A percentile compares a stretch with the other conserved stretches of the same genome.
These are phyloP conservation scores for Calvatia gigantea DNA, from an alignment of 768 basidiomycete species.

Conservation along the genomic window DNA sequence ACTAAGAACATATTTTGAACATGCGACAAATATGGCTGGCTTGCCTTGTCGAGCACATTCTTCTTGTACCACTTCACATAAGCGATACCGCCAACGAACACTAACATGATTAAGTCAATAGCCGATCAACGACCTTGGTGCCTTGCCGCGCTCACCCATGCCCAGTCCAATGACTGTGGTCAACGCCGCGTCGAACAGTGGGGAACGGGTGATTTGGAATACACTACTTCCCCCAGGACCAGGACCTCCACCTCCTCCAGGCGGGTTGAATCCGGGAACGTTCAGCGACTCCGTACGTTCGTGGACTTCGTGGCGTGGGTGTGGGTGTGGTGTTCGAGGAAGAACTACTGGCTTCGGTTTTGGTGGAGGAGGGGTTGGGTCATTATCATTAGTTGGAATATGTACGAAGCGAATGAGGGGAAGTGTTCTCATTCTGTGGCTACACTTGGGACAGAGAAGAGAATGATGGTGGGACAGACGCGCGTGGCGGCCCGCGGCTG, in stretches of 20 bases:
- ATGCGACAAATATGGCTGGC: constrained; percentile 1
- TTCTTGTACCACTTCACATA: constrained; percentile 82
- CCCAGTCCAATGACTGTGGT: constrained; percentile 61
- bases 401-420: neutral
- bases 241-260: constrained; percentile 30
- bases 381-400: constrained; percentile 1
- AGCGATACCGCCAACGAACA: constrained; percentile 67
- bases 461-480: neutral
- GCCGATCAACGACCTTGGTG: too few species aligned
- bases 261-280: constrained; percentile 41
- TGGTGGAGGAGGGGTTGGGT: neutral
- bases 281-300: constrained; percentile 36
- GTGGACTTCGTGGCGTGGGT: constrained; percentile 36
- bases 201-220: constrained; percentile 37
- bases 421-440: neutral
- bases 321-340: constrained; percentile 14
- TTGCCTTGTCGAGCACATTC: constrained; percentile 78
- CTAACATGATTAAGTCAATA: constrained; percentile 29
- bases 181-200: constrained; percentile 51
- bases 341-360: constrained; percentile 8
- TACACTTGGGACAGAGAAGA: neutral
- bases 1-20: neutral
- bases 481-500: neutral
- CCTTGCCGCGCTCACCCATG: constrained; percentile 56
- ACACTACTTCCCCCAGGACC: constrained; percentile 26